Percentiles rank a stretch among this genome's conserved stretches.
These are phyloP conservation scores for Emiliania huxleyi DNA, from an alignment of 78 protist genomes.

Conservation along the genomic window DNA sequence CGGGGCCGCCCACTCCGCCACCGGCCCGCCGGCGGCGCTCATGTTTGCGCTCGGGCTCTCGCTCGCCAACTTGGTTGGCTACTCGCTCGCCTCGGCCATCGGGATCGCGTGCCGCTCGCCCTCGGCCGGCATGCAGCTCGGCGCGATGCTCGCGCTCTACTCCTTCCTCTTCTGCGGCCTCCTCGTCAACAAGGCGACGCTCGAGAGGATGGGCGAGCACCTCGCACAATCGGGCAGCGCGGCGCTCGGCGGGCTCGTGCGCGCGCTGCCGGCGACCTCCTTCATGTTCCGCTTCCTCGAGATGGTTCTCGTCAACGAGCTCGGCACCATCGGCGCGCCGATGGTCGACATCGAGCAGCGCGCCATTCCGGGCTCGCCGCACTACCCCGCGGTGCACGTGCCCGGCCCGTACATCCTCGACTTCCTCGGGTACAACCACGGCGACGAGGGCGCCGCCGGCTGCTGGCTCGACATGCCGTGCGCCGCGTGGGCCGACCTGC, in stretches of 20 bases:
- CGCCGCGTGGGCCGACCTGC: not conserved
- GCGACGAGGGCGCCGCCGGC: not conserved
- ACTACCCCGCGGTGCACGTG: not conserved
- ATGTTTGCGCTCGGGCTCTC: not conserved
- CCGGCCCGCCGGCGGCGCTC: not conserved
- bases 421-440: not conserved
- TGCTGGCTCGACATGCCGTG: not conserved
- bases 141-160: not conserved
- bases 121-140: not conserved
- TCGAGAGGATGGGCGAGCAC: not conserved
- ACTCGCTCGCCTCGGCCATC: not conserved
- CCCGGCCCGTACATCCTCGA: conserved; percentile 1
- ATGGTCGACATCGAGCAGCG: not conserved
- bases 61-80: not conserved
- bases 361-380: not conserved
- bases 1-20: not conserved
- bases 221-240: not conserved
- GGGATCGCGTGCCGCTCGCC: not conserved
- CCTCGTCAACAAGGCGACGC: not conserved
- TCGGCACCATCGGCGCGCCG: not conserved
- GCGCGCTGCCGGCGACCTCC: not conserved
- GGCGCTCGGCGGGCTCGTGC: not conserved
- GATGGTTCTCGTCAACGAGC: not conserved
- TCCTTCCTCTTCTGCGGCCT: not conserved
- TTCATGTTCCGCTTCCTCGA: not conserved